Base-by-base conservation (phyloP, 441 rosid species). In the Erodium texanum region DNA sequence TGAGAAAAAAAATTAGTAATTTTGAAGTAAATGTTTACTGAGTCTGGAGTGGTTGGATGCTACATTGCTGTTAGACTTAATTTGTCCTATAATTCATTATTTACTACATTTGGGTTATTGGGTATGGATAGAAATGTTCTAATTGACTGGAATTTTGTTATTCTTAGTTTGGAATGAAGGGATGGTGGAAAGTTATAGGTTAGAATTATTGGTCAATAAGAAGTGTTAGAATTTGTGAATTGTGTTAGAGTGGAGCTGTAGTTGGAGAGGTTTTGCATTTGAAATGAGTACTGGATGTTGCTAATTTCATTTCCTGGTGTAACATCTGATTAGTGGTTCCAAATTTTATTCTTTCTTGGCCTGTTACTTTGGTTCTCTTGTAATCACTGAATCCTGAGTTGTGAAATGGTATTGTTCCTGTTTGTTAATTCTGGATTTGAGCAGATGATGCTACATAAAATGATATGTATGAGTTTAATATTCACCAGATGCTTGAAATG, bases 241-340 rank as follows among this genome's bases (percentile, higher is more conserved):
- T 0, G 56, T 48, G 19, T 48, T 48, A 5, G 14, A 58, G 63
- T 58, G 14, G 6, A 20, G 63, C 15, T 20, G 62, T 1, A 58
- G 24, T 22, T 58, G 54, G 54, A 48, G 54, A 15, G 18, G 19
- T 48, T 48, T 48, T 48, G 56, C 6, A 5, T 48, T 48, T 48
- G 18, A 48, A 22, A 22, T 58, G 29, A 58, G 63, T 58, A 20
- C 4, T 58, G 3, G 15, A n/a, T 58, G 27, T 20, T 20, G 15
- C 22, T 58, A 1, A 58, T 20, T 58, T 58, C 63, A 58, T 58
- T 58, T 58, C 23, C 27, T 58, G 63, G 63, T 58, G 63, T 58
- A 22, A 11, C 27, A 10, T n/a, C n/a, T 58, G 27, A 58, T 2
- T 58, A 24, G 63, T 22, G 14, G 62, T 58, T 58, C 23, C 15